phyloP scores from a whole-genome alignment of 2,329 filamentous ascomycete species.

The Colletotrichum filicis region DNA sequence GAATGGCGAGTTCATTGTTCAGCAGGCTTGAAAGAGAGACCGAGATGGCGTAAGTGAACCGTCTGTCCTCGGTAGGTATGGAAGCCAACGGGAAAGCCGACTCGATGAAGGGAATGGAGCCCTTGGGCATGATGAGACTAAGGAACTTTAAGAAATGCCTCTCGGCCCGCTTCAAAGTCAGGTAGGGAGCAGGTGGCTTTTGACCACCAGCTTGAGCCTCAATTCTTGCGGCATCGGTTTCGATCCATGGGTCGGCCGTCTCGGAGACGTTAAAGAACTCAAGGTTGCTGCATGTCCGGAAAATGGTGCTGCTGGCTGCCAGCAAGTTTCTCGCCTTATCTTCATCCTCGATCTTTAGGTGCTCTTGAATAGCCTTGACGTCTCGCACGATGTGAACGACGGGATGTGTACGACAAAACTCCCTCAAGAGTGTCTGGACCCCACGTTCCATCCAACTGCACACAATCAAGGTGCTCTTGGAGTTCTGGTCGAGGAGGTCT shows the following conservation, averaged over 20 bases:
- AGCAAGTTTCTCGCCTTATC: conserved; percentile 69
- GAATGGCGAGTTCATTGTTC: conserved; percentile 65
- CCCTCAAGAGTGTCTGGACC: conserved; percentile 68
- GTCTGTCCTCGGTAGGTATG: conserved; percentile 68
- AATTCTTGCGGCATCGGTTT: conserved; percentile 26
- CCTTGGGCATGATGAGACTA: conserved; percentile 66
- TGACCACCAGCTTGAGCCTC: conserved; percentile 42
- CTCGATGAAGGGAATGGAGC: conserved; percentile 67
- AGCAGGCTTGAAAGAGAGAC: conserved; percentile 69
- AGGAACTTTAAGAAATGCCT: conserved; percentile 77
- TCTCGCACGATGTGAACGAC: conserved; percentile 79
- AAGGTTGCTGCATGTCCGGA: conserved; percentile 75
- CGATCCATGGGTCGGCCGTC: conserved; percentile 36
- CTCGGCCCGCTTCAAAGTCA: conserved; percentile 76
- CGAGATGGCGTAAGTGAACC: conserved; percentile 75
- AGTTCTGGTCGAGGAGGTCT: conserved; percentile 67
- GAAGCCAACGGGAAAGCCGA: conserved; percentile 74
- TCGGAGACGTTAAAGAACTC: conserved; percentile 83
- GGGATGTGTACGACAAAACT: conserved; percentile 73
- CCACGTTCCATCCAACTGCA: conserved; percentile 77
- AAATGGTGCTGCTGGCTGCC: conserved; percentile 65
- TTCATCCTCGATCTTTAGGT: conserved; percentile 67
- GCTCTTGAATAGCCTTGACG: conserved; percentile 69
- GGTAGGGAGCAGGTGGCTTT: conserved; percentile 64
- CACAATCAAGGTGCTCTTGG: conserved; percentile 73